Percentiles rank a stretch among this genome's conserved stretches.
These are phyloP conservation scores for Citrus sp. DNA, from an alignment of 345 rosid species.

Conservation along the genomic window DNA sequence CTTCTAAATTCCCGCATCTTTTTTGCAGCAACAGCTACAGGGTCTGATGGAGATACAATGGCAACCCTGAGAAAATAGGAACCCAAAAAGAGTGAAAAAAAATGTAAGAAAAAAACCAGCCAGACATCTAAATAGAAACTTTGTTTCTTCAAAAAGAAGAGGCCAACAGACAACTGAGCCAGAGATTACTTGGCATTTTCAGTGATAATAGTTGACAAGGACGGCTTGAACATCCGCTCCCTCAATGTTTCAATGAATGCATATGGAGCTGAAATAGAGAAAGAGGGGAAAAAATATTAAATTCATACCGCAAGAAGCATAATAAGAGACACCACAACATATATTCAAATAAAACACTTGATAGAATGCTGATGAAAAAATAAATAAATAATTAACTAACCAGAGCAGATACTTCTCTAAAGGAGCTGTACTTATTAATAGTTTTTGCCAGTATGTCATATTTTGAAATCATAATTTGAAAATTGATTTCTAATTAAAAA, in stretches of 20 bases:
- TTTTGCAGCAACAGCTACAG: conserved; percentile 86
- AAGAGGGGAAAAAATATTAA: conserved; percentile 4
- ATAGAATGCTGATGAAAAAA: neutral
- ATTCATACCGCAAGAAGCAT: neutral
- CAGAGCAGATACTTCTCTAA: neutral
- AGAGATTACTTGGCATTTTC: conserved; percentile 60
- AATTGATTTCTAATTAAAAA: neutral
- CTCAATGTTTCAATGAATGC: conserved; percentile 91
- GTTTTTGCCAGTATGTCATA: neutral
- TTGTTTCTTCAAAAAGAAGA: neutral
- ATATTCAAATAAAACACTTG: neutral
- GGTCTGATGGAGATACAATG: conserved; percentile 71
- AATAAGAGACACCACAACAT: neutral
- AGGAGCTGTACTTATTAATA: neutral
- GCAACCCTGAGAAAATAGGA: conserved; percentile 51
- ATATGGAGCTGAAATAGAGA: conserved; percentile 54
- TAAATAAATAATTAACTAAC: neutral
- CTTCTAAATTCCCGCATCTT: conserved; percentile 77
- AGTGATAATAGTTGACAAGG: conserved; percentile 75
- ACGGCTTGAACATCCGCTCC: conserved; percentile 95
- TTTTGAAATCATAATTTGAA: neutral
- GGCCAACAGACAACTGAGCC: neutral
- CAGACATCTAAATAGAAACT: neutral
- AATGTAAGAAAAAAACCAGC: conserved; percentile 15
- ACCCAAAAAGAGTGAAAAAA: neutral